These are phyloP conservation scores for Ilyonectria mors-panacis DNA, from an alignment of 2,329 filamentous ascomycete genomes.

Conservation along the genomic window DNA sequence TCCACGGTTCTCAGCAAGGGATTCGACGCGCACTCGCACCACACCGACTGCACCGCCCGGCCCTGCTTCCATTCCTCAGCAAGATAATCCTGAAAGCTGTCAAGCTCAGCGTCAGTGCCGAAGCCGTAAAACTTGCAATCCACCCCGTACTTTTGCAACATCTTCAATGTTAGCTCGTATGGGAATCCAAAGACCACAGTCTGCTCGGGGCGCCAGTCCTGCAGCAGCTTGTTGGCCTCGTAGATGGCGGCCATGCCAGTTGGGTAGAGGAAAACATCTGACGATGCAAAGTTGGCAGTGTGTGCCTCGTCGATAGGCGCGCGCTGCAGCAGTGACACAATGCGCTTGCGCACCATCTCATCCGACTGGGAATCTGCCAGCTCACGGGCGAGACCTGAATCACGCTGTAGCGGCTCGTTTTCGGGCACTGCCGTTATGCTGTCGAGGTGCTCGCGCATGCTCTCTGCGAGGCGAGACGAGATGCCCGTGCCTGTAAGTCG, in stretches of 20 bases:
- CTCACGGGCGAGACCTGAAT: too few species aligned
- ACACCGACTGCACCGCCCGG: too few species aligned
- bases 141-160: neutral
- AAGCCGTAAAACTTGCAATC: neutral
- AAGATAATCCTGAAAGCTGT: neutral
- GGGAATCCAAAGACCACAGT: slow-evolving; percentile 5
- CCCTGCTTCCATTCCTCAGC: neutral
- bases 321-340: neutral
- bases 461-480: slow-evolving; percentile 1
- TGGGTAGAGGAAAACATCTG: too few species aligned
- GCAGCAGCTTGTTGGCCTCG: neutral
- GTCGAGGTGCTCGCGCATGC: too few species aligned
- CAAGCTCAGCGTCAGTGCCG: neutral
- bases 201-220: neutral
- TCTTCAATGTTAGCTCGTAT: slow-evolving; percentile 5
- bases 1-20: neutral
- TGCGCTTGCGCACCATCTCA: neutral
- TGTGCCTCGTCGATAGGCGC: too few species aligned
- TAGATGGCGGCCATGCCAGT: too few species aligned
- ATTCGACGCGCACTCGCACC: too few species aligned
- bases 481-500: slow-evolving; percentile 3
- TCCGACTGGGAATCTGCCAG: too few species aligned
- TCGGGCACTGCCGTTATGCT: too few species aligned
- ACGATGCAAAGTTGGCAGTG: too few species aligned
- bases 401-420: too few species aligned